phyloP scores from a whole-genome alignment of 768 basidiomycete species.

The Calocybe cyanea region DNA sequence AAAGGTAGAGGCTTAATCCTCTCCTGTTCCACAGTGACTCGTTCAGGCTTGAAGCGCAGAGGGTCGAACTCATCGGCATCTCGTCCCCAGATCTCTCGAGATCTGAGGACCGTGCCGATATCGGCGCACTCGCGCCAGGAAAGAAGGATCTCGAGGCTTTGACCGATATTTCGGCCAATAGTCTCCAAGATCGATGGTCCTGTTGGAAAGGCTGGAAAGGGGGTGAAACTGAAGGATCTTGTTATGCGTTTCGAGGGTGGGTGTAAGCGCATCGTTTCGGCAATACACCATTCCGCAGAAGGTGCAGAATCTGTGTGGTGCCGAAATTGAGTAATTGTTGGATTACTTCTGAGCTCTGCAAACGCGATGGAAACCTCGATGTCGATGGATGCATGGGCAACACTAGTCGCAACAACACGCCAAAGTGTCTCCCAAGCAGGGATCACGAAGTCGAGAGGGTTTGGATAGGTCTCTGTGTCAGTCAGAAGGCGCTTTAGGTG shows the following conservation, averaged over 20 bases:
- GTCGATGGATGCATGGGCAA: constrained; percentile 34
- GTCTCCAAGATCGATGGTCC: background rate
- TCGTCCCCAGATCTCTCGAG: constrained; percentile 32
- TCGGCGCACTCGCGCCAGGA: constrained; percentile 27
- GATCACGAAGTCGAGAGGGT: constrained; percentile 50
- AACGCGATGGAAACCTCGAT: constrained; percentile 25
- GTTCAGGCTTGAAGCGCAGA: constrained; percentile 26
- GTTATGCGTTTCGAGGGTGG: constrained; percentile 49
- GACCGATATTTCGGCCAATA: constrained; percentile 4
- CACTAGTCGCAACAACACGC: constrained; percentile 48
- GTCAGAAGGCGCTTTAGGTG: constrained; percentile 40
- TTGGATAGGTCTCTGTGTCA: constrained; percentile 24
- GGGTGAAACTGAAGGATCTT: constrained; percentile 16
- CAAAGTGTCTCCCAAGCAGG: constrained; percentile 62
- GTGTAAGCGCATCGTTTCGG: constrained; percentile 45
- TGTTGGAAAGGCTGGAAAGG: background rate
- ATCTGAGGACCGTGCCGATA: constrained; percentile 30
- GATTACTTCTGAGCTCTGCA: constrained; percentile 28
- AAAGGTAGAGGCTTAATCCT: constrained; percentile 36
- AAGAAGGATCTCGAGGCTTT: too few species aligned
- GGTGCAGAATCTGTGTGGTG: constrained; percentile 14
- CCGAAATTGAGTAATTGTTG: constrained; percentile 27
- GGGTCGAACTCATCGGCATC: constrained; percentile 41
- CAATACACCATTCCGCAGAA: constrained; percentile 33
- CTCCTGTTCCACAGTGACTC: constrained; percentile 15